These are phyloP conservation scores for Cerrena zonata DNA, from an alignment of 1,284 basidiomycete genomes.

Conservation along the genomic window DNA sequence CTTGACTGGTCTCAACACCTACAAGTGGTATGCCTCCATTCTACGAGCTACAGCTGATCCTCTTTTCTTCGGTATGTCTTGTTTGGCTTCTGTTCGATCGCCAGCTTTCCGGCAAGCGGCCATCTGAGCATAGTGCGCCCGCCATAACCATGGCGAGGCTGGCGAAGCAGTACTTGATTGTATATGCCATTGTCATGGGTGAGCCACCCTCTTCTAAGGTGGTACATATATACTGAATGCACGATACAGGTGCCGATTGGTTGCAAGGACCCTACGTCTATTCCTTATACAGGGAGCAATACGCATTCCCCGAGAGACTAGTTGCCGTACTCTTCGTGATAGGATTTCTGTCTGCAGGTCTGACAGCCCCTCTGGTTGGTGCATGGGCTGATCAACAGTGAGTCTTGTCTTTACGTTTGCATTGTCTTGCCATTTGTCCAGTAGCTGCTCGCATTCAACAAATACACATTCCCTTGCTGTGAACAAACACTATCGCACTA, in stretches of 20 bases:
- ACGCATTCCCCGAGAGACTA: constrained; percentile 53
- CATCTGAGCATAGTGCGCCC: constrained; percentile 22
- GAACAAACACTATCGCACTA: background rate
- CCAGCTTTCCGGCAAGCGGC: constrained; percentile 30
- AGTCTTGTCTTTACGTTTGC: constrained; percentile 21
- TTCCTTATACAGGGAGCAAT: constrained; percentile 66
- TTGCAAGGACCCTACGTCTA: constrained; percentile 75
- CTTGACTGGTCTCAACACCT: background rate
- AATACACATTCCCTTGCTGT: background rate
- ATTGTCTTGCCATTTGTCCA: background rate
- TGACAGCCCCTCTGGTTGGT: constrained; percentile 64
- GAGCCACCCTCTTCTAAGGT: constrained; percentile 19
- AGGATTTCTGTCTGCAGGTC: constrained; percentile 63
- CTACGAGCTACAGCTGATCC: constrained; percentile 48
- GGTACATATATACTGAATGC: background rate
- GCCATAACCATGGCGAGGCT: constrained; percentile 32
- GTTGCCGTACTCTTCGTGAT: constrained; percentile 69
- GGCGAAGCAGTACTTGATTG: constrained; percentile 54
- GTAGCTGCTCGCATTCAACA: background rate
- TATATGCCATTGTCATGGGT: constrained; percentile 73
- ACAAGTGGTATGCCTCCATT: constrained; percentile 26
- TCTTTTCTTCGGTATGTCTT: constrained; percentile 40
- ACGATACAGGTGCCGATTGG: constrained; percentile 61
- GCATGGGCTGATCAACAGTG: constrained; percentile 73
- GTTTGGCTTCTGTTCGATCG: constrained; percentile 44